A percentile compares a stretch with the other conserved stretches of the same genome.
Conservation (phyloP, 495 filamentous ascomycete species). For the Ramalina peruviana region DNA sequence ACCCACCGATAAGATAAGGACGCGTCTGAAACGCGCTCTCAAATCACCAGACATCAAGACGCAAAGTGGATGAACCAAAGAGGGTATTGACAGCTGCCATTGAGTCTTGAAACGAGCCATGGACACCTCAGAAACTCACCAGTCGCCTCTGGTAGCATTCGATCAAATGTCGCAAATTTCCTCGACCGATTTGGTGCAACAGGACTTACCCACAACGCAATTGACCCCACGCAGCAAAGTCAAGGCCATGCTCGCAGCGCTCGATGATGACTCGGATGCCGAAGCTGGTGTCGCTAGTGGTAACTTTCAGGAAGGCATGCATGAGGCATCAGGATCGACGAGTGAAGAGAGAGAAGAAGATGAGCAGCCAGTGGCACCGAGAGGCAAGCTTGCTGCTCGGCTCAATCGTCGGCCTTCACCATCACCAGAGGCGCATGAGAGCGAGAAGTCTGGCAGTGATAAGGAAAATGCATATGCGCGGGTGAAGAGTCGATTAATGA, state of each 20-base stretch:
- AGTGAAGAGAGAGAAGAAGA: slow-evolving; percentile 28
- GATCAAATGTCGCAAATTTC: no score
- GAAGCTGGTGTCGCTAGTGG: slow-evolving; percentile 17
- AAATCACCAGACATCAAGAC: no score
- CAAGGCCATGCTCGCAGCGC: slow-evolving; percentile 48
- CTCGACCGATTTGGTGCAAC: no score
- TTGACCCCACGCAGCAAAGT: slow-evolving; percentile 55
- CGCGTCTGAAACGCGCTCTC: no score
- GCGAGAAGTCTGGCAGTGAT: slow-evolving; percentile 5
- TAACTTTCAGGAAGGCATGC: not conserved
- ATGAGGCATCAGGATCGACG: slow-evolving; percentile 20
- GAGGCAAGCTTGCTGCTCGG: slow-evolving; percentile 55
- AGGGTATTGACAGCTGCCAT: no score
- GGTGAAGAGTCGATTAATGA: slow-evolving; percentile 13
- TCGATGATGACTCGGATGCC: slow-evolving; percentile 44
- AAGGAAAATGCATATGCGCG: slow-evolving; percentile 16
- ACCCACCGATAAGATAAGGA: no score
- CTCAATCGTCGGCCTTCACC: slow-evolving; percentile 33
- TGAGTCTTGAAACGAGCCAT: no score
- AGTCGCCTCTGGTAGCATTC: no score
- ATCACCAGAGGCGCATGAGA: slow-evolving; percentile 12
- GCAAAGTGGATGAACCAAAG: no score
- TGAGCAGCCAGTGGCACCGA: slow-evolving; percentile 42
- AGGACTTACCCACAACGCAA: not conserved
- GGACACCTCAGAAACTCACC: no score